Evolutionary conservation across 228 moss, liverwort and hornwort species (phyloP).

Genomic region (Sphagnum magellanicum): DNA sequence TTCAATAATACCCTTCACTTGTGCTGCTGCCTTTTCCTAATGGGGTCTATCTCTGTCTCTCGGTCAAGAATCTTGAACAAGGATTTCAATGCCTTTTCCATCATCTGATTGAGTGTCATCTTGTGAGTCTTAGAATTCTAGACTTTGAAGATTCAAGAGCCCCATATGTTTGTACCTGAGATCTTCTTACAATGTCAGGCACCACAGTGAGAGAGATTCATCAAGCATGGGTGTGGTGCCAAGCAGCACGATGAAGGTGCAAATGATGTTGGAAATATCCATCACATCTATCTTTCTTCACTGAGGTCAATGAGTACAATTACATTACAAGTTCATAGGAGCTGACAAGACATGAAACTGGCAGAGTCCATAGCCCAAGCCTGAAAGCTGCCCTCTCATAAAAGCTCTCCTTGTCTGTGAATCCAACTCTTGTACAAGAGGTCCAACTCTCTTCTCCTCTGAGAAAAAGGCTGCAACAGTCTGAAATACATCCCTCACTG

Average conservation of each 20-base stretch:
- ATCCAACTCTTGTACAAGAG: conserved; percentile 62
- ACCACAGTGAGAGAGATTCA: conserved; percentile 82
- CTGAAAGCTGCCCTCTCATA: conserved; percentile 66
- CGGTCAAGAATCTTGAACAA: conserved; percentile 81
- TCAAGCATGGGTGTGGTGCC: conserved; percentile 88
- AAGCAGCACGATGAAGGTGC: conserved; percentile 84
- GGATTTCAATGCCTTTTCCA: conserved; percentile 54
- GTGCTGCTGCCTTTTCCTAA: conserved; percentile 48
- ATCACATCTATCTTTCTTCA: conserved; percentile 56
- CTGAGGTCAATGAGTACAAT: conserved; percentile 69
- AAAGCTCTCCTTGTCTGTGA: conserved; percentile 60
- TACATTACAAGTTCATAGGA: conserved; percentile 89
- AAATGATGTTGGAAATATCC: conserved; percentile 69
- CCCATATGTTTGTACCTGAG: conserved; percentile 20
- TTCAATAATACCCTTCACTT: conserved; percentile 71
- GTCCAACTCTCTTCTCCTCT: conserved; percentile 78
- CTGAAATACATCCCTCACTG: conserved; percentile 74
- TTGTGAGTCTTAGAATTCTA: no score
- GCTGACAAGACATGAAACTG: conserved; percentile 79
- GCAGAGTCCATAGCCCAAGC: conserved; percentile 77
- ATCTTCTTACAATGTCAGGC: conserved; percentile 83
- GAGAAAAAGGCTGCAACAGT: conserved; percentile 91
- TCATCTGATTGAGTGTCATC: no score
- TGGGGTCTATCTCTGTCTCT: conserved; percentile 68
- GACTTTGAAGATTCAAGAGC: no score